Base-by-base conservation (phyloP, 2,329 filamentous ascomycete species). In the Ophiostoma ips region DNA sequence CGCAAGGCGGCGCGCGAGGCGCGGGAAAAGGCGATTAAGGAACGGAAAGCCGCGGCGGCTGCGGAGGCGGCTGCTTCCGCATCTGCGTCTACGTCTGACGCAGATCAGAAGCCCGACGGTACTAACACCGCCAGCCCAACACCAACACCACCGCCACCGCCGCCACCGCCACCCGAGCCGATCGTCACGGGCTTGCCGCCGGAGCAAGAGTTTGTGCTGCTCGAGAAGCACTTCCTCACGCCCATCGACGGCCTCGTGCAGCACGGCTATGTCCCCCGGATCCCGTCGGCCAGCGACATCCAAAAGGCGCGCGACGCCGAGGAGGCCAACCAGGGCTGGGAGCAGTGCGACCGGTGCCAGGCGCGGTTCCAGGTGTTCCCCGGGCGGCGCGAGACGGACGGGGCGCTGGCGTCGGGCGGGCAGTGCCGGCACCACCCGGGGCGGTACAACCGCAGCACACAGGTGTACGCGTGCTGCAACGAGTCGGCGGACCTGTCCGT, bases 281-380 rank as follows among this genome's bases (percentile, higher is more conserved):
- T 81, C 1, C 89, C 89, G 0, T 75, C 76, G 0, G 68, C 75
- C 1, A 72, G 74, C 8, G 83, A 87, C 16, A 76, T 95, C 16
- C 68, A 75, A 48, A 71, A 75, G 47, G 83, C 87, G 0, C 76
- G 70, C 33, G 71, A 75, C 40, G 87, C 81, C 0, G 72, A 87
- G 0, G 70, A 77, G 45, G 71, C 79, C 8, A 77, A 83, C 12
- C 75, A 79, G 48, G 86, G 86, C 45, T 95, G 83, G 73, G 92
- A 98, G 66, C 74, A 79, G 46, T 98, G 92, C 59, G 89, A 95
- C 60, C 82, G 92, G 18, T 98, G 92, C 65, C 73, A 73, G 38
- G 79, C 80, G 33, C 81, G 90, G 19, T 98, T 98, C 60, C 87
- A 95, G 60, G 87, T 95, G 3, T 96, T 94, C 56, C 87, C 89